These are phyloP conservation scores for Saccharomycopsis oosterbeekiorum DNA, from an alignment of 805 yeast genomes.

Conservation along the genomic window DNA sequence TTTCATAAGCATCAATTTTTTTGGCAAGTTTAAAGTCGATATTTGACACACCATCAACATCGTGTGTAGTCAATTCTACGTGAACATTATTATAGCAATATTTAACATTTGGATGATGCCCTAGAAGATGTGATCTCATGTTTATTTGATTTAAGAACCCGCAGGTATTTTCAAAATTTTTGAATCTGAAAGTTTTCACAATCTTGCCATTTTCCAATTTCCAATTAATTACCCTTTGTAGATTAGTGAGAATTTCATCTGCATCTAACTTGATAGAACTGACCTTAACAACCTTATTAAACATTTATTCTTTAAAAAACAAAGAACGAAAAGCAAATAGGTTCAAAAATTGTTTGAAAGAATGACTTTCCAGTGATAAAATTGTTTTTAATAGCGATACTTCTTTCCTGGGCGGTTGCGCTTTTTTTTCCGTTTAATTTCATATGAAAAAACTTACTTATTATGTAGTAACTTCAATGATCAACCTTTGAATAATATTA, in stretches of 20 bases:
- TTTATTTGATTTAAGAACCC: constrained; percentile 50
- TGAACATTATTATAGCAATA: constrained; percentile 53
- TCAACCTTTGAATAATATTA: no score
- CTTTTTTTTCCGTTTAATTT: no score
- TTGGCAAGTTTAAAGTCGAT: constrained; percentile 51
- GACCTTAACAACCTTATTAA: constrained; percentile 28
- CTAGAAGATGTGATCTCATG: constrained; percentile 43
- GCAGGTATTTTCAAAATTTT: constrained; percentile 56
- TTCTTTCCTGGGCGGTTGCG: no score
- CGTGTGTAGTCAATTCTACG: constrained; percentile 56
- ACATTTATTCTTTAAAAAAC: constrained; percentile 23
- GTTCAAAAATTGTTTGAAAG: no score
- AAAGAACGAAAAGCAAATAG: not conserved
- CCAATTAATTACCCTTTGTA: constrained; percentile 18
- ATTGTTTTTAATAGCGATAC: not conserved
- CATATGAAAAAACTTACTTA: no score
- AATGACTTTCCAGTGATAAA: no score
- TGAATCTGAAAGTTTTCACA: constrained; percentile 33
- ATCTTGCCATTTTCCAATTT: not conserved
- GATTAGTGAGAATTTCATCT: constrained; percentile 20
- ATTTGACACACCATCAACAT: constrained; percentile 41
- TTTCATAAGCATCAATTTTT: constrained; percentile 30
- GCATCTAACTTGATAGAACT: constrained; percentile 25
- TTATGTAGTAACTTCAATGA: no score
- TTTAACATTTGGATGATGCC: constrained; percentile 64